These are phyloP conservation scores for Leccinum subtestaceum DNA, from an alignment of 768 basidiomycete species.

Conservation along the genomic window DNA sequence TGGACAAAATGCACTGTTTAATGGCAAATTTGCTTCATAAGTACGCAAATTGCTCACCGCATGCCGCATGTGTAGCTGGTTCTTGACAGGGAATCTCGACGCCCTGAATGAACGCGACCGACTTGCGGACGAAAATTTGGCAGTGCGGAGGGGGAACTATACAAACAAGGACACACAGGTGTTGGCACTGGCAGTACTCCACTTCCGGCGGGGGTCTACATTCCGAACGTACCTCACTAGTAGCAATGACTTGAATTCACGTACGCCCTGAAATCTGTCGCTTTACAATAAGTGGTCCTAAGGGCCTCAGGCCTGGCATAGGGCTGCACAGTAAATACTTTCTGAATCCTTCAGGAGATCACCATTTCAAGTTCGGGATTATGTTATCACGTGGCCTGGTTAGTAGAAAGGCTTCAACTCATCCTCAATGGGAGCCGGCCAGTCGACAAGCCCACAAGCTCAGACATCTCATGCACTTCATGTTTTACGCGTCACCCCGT, in stretches of 20 bases:
- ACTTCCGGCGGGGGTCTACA: too few species aligned
- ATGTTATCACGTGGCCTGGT: neutral
- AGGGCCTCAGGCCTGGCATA: too few species aligned
- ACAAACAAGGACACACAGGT: slow-evolving; percentile 26
- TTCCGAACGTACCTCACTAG: too few species aligned
- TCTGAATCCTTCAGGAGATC: neutral
- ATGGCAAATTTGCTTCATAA: neutral
- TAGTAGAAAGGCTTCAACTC: neutral
- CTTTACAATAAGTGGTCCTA: too few species aligned
- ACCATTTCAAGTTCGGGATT: slow-evolving; percentile 10
- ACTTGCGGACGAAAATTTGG: slow-evolving; percentile 28
- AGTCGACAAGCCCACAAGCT: slow-evolving; percentile 51
- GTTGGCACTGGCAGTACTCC: too few species aligned
- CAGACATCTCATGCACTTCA: slow-evolving; percentile 61
- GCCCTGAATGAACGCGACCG: slow-evolving; percentile 29
- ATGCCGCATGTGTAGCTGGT: slow-evolving; percentile 46
- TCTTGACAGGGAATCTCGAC: slow-evolving; percentile 29
- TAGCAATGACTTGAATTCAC: too few species aligned
- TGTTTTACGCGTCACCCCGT: slow-evolving; percentile 84
- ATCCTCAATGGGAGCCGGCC: slow-evolving; percentile 64
- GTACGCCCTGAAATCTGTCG: too few species aligned
- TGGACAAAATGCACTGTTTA: slow-evolving; percentile 7
- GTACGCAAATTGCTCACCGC: slow-evolving; percentile 41
- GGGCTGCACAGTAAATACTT: neutral
- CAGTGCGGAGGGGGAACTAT: neutral